Evolutionary conservation across 2,329 filamentous ascomycete species (phyloP), one percentile per base, ranked within the genome.

Genomic region (Ophiostoma angusticollis): DNA sequence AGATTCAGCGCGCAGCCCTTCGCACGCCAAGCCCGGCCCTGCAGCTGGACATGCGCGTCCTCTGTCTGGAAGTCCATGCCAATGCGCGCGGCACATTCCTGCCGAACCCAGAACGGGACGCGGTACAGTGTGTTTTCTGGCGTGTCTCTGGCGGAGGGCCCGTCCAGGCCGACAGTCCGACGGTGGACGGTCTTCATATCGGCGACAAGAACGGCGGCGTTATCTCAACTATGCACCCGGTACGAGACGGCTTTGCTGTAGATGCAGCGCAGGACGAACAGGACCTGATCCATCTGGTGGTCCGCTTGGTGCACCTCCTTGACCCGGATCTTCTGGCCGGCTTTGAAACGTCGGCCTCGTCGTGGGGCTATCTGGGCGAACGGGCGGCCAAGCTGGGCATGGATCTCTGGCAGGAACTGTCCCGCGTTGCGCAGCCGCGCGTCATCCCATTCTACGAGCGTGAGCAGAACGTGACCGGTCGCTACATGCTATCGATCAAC

Each of bases 401-500:
- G 55, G 80, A 95, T 50, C 67, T 98, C 4, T 93, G 84, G 48
- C 83, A 93, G 47, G 87, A 95, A 53, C 75, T 98, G 45, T 93
- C 87, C 1, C 74, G 91, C 17, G 84, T 93, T 67, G 16, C 23
- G 13, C 34, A 41, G 39, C 23, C 37, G 12, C 34, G 46, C 3
- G 44, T 41, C 11, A 17, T 37, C 6, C 39, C 46, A 6, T 35
- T 29, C 16, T 28, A 40, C 25, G 44, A 48, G 13, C 93, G 85
- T 53, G 73, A 73, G 5, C 76, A 91, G 49, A 84, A 84, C 1
- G 74, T 98, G n/a, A 95, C 87, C 0, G 91, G 91, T 5, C 73
- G 91, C 45, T 89, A 96, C 54, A 85, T 93, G 69, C 87, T 98
- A 62, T 96, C 96, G 50, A 82, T 96, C 32, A 96, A 91, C 86